Conservation (phyloP, 1,284 basidiomycete species). For the Ganoderma lucidum region DNA sequence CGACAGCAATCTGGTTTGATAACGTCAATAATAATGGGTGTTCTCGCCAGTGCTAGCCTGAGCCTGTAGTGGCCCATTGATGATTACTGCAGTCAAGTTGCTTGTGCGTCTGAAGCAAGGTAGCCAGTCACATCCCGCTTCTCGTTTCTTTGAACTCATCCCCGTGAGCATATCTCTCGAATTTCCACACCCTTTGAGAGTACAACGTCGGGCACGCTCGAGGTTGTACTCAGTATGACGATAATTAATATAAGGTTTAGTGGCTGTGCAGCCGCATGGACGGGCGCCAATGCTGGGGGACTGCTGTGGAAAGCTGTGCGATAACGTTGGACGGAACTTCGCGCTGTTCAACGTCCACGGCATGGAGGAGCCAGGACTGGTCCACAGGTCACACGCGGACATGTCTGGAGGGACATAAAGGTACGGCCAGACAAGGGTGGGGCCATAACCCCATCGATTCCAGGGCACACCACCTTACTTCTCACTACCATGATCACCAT, state of each 20-base stretch:
- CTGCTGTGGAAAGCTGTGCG: neutral
- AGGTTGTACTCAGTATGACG: too few relatives aligned
- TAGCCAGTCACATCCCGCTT: too few relatives aligned
- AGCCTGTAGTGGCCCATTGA: too few relatives aligned
- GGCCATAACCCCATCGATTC: neutral
- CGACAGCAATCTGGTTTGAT: neutral
- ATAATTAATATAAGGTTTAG: neutral
- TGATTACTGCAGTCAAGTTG: too few relatives aligned
- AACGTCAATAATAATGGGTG: too few relatives aligned
- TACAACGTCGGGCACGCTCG: too few relatives aligned
- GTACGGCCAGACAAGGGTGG: neutral
- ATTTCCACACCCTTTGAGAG: too few relatives aligned
- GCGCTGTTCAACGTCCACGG: neutral
- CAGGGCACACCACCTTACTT: too few relatives aligned
- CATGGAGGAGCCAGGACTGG: neutral
- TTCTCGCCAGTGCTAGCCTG: too few relatives aligned
- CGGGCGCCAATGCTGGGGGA: neutral
- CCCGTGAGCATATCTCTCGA: too few relatives aligned
- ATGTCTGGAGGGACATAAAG: neutral
- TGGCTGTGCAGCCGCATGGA: neutral
- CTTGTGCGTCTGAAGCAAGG: too few relatives aligned
- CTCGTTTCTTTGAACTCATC: too few relatives aligned
- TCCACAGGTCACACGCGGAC: neutral
- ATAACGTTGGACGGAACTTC: neutral
- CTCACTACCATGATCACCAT: neutral